phyloP scores from a whole-genome alignment of 2,329 filamentous ascomycete genomes.

The Aspergillus versicolor region DNA sequence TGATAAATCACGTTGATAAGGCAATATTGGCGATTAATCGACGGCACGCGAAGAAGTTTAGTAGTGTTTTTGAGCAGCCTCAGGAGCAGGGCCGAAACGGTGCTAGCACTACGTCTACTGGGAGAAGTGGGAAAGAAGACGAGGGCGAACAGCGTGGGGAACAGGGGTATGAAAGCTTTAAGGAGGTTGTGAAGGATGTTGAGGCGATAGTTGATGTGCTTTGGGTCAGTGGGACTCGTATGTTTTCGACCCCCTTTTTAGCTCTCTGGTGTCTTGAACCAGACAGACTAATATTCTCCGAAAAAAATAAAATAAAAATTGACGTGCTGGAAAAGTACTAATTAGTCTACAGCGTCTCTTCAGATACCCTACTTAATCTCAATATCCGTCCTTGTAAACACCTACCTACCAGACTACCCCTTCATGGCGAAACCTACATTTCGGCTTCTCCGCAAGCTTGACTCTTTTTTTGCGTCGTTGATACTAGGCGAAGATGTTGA shows the following conservation, averaged over 20 bases:
- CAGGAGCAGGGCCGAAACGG: slow-evolving; percentile 17
- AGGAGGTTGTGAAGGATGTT: slow-evolving; percentile 70
- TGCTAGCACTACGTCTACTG: background rate
- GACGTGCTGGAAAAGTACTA: background rate
- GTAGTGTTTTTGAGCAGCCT: slow-evolving; percentile 29
- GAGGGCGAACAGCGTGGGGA: slow-evolving; percentile 9
- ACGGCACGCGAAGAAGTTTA: slow-evolving; percentile 54
- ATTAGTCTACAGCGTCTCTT: slow-evolving; percentile 58
- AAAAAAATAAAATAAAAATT: too few species aligned
- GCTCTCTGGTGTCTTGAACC: background rate
- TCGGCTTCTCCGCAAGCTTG: slow-evolving; percentile 70
- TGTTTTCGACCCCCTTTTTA: slow-evolving; percentile 35
- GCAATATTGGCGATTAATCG: slow-evolving; percentile 52
- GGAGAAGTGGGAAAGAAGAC: slow-evolving; percentile 14
- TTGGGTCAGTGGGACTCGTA: slow-evolving; percentile 86
- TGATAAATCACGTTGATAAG: slow-evolving; percentile 59
- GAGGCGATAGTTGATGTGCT: slow-evolving; percentile 74
- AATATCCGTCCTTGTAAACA: slow-evolving; percentile 69
- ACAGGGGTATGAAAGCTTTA: slow-evolving; percentile 61
- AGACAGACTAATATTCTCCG: too few species aligned
- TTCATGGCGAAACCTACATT: slow-evolving; percentile 69
- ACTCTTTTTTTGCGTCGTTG: slow-evolving; percentile 78
- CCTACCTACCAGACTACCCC: slow-evolving; percentile 71
- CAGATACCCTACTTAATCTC: slow-evolving; percentile 83
- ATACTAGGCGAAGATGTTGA: slow-evolving; percentile 66